Conservation (phyloP, 495 filamentous ascomycete genomes). For the Penicillium steckii region DNA sequence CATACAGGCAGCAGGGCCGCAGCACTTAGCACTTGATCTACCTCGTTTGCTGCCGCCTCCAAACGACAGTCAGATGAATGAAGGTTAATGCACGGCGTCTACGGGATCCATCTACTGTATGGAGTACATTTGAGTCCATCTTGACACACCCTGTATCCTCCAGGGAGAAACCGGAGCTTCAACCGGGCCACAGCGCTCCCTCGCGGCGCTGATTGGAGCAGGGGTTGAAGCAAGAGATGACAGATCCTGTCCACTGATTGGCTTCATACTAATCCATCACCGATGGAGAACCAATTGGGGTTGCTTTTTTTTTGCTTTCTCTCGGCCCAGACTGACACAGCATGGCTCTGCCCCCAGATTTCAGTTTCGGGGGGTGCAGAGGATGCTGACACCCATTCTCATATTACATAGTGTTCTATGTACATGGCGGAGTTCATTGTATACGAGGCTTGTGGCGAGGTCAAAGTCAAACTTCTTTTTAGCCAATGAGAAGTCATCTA, state of each 20-base stretch:
- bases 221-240: background rate
- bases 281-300: background rate
- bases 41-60: background rate
- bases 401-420: no score
- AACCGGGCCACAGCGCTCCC: slow-evolving; percentile 3
- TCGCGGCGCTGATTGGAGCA: slow-evolving; percentile 18
- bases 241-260: slow-evolving; percentile 15
- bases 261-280: background rate
- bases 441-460: background rate
- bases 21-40: background rate
- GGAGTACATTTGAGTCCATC: no score
- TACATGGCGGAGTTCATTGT: slow-evolving; percentile 6
- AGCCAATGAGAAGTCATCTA: no score
- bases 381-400: no score
- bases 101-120: background rate
- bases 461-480: no score
- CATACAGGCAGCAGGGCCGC: background rate
- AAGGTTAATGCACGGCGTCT: background rate
- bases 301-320: background rate
- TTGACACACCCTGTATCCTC: no score
- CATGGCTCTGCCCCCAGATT: slow-evolving; percentile 14
- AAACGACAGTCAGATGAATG: background rate
- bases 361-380: slow-evolving; percentile 11
- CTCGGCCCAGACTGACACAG: background rate
- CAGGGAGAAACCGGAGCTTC: slow-evolving; percentile 7